Base-by-base conservation (phyloP, 768 basidiomycete species). In the Boletus pseudopeckii region DNA sequence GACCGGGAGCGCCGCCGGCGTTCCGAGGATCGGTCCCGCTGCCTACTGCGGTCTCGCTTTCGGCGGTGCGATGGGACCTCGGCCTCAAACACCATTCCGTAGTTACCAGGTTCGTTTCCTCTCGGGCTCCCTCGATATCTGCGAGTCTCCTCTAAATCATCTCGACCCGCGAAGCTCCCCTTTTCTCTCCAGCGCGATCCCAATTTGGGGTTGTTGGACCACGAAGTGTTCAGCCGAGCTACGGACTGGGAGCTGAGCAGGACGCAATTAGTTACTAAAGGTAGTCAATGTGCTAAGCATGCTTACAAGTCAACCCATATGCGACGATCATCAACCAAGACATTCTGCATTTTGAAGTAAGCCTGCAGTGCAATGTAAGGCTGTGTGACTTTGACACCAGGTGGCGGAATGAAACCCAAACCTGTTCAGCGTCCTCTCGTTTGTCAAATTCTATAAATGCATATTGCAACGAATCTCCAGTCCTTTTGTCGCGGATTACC, bases 261-360 rank as follows among this genome's bases (percentile, higher is more conserved):
- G 48, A 58, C 50, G 45, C 57, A 52, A 62, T 68, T 45, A 64
- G 63, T n/a, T n/a, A n/a, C n/a, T 15, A 44, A 45, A 22, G 5
- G 50, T 45, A 64, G 44, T 15, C 49, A 48, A 30, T 43, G 45
- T 10, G 33, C 30, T 33, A 45, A 48, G 44, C 41, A 36, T n/a
- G 78, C 88, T 56, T 62, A 95, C 88, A 99, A 98, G 72, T 98
- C 97, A 57, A 99, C 96, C 92, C 96, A 98, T 64, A 99, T 98
- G 13, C 97, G 84, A 14, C 94, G 82, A 71, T 99, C 97, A 66
- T 99, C 97, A 13, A 99, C 90, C 11, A 99, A 76, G 0, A 98
- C 97, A 63, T 98, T 98, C 69, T 98, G 97, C 97, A 99, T 99
- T 71, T 98, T 99, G 75, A 98, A 95, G 71, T 98, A 99, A 9